Evolutionary conservation across 2,329 filamentous ascomycete genomes (phyloP), one percentile per base, ranked within the genome.

Genomic region (Penicillium aurantiogriseum): DNA sequence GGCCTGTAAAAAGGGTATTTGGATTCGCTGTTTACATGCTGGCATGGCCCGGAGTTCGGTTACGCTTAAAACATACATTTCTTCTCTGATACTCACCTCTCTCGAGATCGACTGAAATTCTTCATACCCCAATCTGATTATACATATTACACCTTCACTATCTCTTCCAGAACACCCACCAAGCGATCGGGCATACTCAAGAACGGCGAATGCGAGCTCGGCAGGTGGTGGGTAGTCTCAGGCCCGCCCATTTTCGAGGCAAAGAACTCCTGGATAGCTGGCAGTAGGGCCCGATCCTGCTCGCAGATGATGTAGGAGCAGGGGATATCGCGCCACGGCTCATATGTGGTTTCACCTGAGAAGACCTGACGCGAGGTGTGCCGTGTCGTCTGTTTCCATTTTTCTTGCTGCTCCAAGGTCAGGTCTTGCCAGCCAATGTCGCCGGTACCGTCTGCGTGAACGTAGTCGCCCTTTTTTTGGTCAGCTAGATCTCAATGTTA

Each of bases 181-280:
- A 73, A 64, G 47, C 69, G 68, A 45, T 69, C 69, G 0, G 74
- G 71, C 64, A 66, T 71, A 35, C 72, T 76, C 61, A 79, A 56
- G 60, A 78, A 80, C 19, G 76, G 77, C 61, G 73, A 76, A 62
- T 80, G 77, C 1, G 73, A 70, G 19, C 65, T 66, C 47, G 72
- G 68, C 1, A 77, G 46, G 19, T 67, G 71, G 55, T 71, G 70
- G 3, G 71, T 67, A 33, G 64, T 65, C 19, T 71, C 60, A 1
- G 70, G 63, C 10, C 51, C 43, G 0, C 58, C 72, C 29, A 71
- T 67, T 17, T 56, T 65, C 7, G 58, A 57, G 6, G 67, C 63
- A 67, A 76, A 70, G 1, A 47, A 54, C 9, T 76, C 69, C 58
- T 78, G 75, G 4, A 66, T 55, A 3, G 48, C 23, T 9, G 58